Evolutionary conservation across 2,329 filamentous ascomycete species (phyloP).

Genomic region (Cladosporium cucumerinum): DNA sequence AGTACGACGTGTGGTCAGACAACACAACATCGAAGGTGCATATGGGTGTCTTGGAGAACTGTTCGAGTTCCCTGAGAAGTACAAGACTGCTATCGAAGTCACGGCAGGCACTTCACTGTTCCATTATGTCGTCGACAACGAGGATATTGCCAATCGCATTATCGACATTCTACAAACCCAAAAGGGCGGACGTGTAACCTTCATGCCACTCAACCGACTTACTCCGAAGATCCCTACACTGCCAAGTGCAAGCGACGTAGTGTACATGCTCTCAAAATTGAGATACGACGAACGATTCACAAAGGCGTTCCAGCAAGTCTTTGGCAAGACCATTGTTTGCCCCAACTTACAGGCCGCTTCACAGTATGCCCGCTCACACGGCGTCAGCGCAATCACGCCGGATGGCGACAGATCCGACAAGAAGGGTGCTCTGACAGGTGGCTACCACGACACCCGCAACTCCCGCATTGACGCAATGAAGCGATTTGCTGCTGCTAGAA

Average conservation of each 20-base stretch:
- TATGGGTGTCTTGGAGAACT: constrained; percentile 92
- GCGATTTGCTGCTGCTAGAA: constrained; percentile 68
- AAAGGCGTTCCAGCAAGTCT: constrained; percentile 87
- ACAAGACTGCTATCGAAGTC: constrained; percentile 85
- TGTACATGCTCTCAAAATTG: constrained; percentile 82
- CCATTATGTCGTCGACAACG: constrained; percentile 92
- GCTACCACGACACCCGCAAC: constrained; percentile 80
- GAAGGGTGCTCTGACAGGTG: constrained; percentile 90
- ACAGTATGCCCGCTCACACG: constrained; percentile 88
- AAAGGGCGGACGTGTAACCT: constrained; percentile 82
- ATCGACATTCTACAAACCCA: constrained; percentile 76
- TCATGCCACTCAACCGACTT: constrained; percentile 86
- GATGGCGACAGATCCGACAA: constrained; percentile 95
- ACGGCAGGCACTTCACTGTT: constrained; percentile 90
- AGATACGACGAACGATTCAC: constrained; percentile 74
- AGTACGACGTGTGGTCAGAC: constrained; percentile 75
- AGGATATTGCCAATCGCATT: constrained; percentile 78
- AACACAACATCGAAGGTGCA: constrained; percentile 76
- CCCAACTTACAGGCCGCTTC: constrained; percentile 82
- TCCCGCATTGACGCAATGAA: constrained; percentile 85
- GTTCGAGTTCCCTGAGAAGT: constrained; percentile 79
- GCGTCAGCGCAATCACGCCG: constrained; percentile 86
- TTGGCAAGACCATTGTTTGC: constrained; percentile 92
- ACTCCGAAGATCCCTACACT: constrained; percentile 66
- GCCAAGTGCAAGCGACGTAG: constrained; percentile 80